Percentiles rank a stretch among this genome's conserved stretches.
These are phyloP conservation scores for Aspergillus panamensis DNA, from an alignment of 495 filamentous ascomycete genomes.

Conservation along the genomic window DNA sequence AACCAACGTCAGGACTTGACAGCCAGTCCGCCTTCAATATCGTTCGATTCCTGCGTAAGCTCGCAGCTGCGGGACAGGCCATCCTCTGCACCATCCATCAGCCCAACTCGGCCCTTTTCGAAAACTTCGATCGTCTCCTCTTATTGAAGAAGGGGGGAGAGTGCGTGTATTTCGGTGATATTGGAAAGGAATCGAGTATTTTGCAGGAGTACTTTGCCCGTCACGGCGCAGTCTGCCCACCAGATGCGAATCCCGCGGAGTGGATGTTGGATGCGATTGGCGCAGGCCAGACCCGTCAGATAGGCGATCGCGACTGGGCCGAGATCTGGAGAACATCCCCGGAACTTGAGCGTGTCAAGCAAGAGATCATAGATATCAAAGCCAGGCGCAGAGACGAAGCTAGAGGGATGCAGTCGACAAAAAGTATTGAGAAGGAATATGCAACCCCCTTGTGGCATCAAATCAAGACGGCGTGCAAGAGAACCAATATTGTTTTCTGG, in stretches of 20 bases:
- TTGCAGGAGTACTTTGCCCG: conserved; percentile 71
- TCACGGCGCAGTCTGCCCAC: conserved; percentile 71
- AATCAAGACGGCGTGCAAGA: conserved; percentile 52
- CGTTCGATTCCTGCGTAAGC: conserved; percentile 60
- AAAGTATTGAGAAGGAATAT: conserved; percentile 47
- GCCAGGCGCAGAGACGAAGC: conserved; percentile 45
- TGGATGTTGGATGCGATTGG: conserved; percentile 90
- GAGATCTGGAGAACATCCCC: conserved; percentile 62
- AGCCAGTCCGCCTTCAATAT: conserved; percentile 62
- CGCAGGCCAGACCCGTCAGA: conserved; percentile 35
- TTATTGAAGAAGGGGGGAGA: conserved; percentile 67
- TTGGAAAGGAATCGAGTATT: conserved; percentile 50
- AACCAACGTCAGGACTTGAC: conserved; percentile 73
- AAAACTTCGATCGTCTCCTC: conserved; percentile 70
- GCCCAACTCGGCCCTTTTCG: conserved; percentile 67
- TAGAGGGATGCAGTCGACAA: conserved; percentile 47
- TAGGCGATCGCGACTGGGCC: conserved; percentile 59
- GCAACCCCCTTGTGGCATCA: conserved; percentile 58
- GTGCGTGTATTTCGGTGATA: conserved; percentile 68
- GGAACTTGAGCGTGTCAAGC: conserved; percentile 56
- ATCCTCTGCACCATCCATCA: conserved; percentile 78
- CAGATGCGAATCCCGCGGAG: conserved; percentile 79
- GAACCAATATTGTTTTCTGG: conserved; percentile 59
- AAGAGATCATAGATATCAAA: conserved; percentile 66
- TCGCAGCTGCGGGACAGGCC: conserved; percentile 65